Evolutionary conservation across 805 yeast genomes (phyloP).

Genomic region (Myxozyma monticola): DNA sequence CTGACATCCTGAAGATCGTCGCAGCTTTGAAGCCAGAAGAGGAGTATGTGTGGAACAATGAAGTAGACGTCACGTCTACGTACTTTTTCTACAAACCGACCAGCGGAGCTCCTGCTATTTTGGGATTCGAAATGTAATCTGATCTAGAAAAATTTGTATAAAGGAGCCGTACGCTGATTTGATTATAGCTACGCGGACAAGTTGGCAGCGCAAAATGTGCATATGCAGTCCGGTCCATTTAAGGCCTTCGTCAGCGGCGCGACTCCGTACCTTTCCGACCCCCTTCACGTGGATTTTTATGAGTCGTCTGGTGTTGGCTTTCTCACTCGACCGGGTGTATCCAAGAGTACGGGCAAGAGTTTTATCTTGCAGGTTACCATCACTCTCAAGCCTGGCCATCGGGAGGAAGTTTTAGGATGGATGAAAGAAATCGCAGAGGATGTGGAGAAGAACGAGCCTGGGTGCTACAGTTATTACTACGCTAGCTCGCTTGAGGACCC

Average conservation of each 20-base stretch:
- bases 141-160: too few species aligned
- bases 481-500: slow-evolving; percentile 12
- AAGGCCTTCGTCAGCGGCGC: slow-evolving; percentile 15
- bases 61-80: slow-evolving; percentile 6
- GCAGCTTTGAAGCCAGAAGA: slow-evolving; percentile 21
- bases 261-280: slow-evolving; percentile 5
- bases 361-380: slow-evolving; percentile 12
- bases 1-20: slow-evolving; percentile 13
- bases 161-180: too few species aligned
- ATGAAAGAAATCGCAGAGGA: too few species aligned
- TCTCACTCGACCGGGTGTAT: slow-evolving; percentile 17
- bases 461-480: slow-evolving; percentile 19
- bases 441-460: slow-evolving; percentile 15
- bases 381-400: slow-evolving; percentile 35
- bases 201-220: slow-evolving; percentile 13
- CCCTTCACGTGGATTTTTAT: slow-evolving; percentile 10
- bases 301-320: slow-evolving; percentile 27
- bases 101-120: too few species aligned
- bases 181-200: slow-evolving; percentile 17
- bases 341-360: slow-evolving; percentile 3
- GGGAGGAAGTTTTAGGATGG: slow-evolving; percentile 78
- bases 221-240: slow-evolving; percentile 17
- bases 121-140: too few species aligned
- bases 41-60: slow-evolving; percentile 11
- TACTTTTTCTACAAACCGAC: slow-evolving; percentile 18